A percentile compares a stretch with the other conserved stretches of the same genome.
phyloP scores from a whole-genome alignment of 1,284 basidiomycete genomes.

The Rhodotorula sp. region DNA sequence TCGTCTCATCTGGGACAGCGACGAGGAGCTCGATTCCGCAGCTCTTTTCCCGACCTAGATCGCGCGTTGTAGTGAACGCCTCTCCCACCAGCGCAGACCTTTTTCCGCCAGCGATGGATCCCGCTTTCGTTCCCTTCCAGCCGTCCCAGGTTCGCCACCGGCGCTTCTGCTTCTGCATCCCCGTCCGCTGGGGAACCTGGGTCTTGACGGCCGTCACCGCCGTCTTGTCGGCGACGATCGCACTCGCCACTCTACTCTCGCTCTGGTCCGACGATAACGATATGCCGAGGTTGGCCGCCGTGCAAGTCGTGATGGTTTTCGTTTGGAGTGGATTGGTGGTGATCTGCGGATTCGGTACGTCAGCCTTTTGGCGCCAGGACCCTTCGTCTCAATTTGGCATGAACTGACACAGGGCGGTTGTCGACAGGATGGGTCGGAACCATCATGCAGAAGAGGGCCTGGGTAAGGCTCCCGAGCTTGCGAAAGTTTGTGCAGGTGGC shows the following conservation, averaged over 20 bases:
- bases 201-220: conserved; percentile 8
- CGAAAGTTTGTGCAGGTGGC: not conserved
- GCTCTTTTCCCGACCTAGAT: too few species aligned
- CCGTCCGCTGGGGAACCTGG: conserved; percentile 1
- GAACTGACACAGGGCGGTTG: too few species aligned
- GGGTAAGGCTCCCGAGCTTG: conserved; percentile 7
- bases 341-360: conserved; percentile 10
- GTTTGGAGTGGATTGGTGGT: conserved; percentile 3
- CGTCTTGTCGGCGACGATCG: not conserved
- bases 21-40: too few species aligned
- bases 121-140: not conserved
- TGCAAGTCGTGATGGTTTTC: not conserved
- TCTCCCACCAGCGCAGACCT: too few species aligned
- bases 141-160: not conserved
- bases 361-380: not conserved
- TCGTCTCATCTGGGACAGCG: too few species aligned
- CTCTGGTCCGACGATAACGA: conserved; percentile 4
- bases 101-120: not conserved
- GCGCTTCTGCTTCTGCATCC: conserved; percentile 18
- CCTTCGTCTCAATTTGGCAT: not conserved
- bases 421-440: conserved; percentile 10
- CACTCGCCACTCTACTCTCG: not conserved
- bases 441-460: conserved; percentile 4
- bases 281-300: not conserved
- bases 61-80: too few species aligned